Evolutionary conservation across 495 filamentous ascomycete genomes (phyloP), one percentile per base, ranked within the genome.

Genomic region (Aspergillus hancockii): DNA sequence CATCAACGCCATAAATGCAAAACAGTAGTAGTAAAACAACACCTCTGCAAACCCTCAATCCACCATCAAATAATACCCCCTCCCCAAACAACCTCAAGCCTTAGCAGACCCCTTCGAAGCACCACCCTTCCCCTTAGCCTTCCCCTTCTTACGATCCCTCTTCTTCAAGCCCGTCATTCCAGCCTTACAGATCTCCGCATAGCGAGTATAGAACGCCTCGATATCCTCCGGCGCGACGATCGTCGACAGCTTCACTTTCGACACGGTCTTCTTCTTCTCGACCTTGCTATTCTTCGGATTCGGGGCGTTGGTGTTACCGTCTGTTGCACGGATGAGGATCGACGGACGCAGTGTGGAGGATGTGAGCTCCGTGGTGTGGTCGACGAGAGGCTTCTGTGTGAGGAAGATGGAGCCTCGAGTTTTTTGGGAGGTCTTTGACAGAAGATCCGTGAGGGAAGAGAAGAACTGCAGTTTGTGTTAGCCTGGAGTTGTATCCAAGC

Each of bases 161-260:
- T 95, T 97, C 89, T 97, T 98, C 79, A 98, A 65, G 19, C 81
- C 85, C 28, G 83, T 79, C 93, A 97, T 98, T 18, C 92, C 91
- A 0, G 80, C 74, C 77, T 94, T 97, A 71, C 92, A 96, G 8
- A 91, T 81, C 64, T 98, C 95, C n/a, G 92, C 92, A 73, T 98
- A 98, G 41, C 84, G 81, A 16, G 77, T 77, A 72, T 90, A 98
- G 64, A 98, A 98, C 0, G 70, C 75, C 40, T 96, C 91, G 4
- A 97, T 73, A 3, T 88, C 84, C 43, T 85, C 84, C 10, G 89
- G 82, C 49, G 86, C 78, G 13, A 98, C 91, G 3, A 97, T 67
- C 0, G 95, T 98, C 1, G 89, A 90, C 30, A 98, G 65, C 72
- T 96, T 97, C 61, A 90, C 75, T 73, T 90, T 96, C 14, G 64